Evolutionary conservation across 1,284 basidiomycete species (phyloP), one percentile per base, ranked within the genome.

Genomic region (Coniferiporia sulphurascens): DNA sequence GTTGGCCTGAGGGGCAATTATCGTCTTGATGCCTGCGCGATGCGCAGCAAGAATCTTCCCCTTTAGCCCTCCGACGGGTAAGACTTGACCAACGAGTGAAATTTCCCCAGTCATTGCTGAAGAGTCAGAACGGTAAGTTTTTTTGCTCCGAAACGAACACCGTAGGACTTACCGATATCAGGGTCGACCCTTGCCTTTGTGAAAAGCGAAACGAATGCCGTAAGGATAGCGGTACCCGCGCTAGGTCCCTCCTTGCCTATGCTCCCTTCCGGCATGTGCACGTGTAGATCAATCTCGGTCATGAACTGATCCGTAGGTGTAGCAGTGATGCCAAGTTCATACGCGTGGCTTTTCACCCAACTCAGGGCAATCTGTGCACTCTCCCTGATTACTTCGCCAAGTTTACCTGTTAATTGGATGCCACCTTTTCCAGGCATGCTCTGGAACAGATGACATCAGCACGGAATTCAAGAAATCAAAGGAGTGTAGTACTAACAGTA

Each of bases 191-290:
- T 83, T 9, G 85, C 90, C 74, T 87, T 88, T 1, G 91, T 93
- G 74, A 98, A 90, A 62, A 98, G 77, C 49, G 89, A 93, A 19
- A 98, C 93, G 67, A 98, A 91, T 0, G 95, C 95, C 38, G 91
- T 87, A 54, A 95, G 72, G 50, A 99, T 88, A 0, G 96, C 96
- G 1, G 94, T 97, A 52, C 96, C 96, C 0, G 96, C 96, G 65
- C 91, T 94, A 0, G 96, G 96, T 0, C 96, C 96, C 69, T 99
- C 96, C 76, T 99, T 99, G 52, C 96, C 96, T 63, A 99, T 93
- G 61, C 91, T 92, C 4, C 96, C 96, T 71, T 97, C 95, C 0
- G 95, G 94, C 94, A 95, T 96, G 71, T 97, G 95, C 48, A 97
- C 82, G 71, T 97, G 94, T 15, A 97, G 81, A 68, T 96, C 93